Evolutionary conservation across 169 alveolate species (phyloP), one percentile per base, ranked within the genome.

Genomic region (Hammondia hammondi): DNA sequence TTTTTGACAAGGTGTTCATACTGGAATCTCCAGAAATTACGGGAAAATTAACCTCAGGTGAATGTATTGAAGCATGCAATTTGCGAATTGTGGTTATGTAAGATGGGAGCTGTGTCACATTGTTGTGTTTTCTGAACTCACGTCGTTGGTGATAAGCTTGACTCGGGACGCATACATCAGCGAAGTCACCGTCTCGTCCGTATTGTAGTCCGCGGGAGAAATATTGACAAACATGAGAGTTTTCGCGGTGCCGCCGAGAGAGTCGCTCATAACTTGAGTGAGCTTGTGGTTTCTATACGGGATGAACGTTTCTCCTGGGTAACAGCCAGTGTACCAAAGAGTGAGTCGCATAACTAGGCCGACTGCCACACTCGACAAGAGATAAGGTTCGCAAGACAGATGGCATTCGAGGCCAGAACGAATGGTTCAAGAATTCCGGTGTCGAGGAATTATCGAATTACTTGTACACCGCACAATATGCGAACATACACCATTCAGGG

Each of bases 201-300:
- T 88, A 95, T 97, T 98, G 96, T 97, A 97, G 92, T 96, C 97
- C n/a, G 98, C 98, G 9, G 99, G 99, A 6, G 98, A 96, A 27
- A 98, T 96, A 96, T 98, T 98, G 21, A 98, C 99, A 82, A 98
- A 97, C 99, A 98, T 98, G 39, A 98, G 96, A 6, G 99, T 97
- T 93, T 97, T 97, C 24, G 98, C 98, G 95, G 98, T 97, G 61
- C 99, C 99, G 87, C 96, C 96, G 29, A 98, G 95, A 27, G 98
- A 97, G 95, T 98, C 99, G 94, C 97, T 97, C 98, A 98, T 97
- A 67, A 98, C 96, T 96, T 96, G 97, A 29, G 99, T 98, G 61
- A 98, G 97, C 91, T 97, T 97, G 92, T 98, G 96, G 94, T 98
- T 98, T 90, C 99, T 93, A 95, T 98, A 98, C 2, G 99, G 99